A percentile compares a stretch with the other conserved stretches of the same genome.
Conservation (phyloP, 2,329 filamentous ascomycete genomes). For the Xylariaceae sp. region DNA sequence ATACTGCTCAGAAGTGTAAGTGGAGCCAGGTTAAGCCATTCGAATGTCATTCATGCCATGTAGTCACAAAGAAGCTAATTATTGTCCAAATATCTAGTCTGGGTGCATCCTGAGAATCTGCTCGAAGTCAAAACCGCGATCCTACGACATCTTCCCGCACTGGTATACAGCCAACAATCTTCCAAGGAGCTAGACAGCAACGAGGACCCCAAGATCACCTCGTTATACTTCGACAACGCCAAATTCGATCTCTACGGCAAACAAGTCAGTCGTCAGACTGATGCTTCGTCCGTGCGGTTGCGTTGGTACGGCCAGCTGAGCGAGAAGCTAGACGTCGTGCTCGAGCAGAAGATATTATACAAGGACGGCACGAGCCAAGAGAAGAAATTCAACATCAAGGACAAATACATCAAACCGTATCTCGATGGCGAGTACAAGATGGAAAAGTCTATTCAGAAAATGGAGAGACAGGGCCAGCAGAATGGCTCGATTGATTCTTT, state of each 20-base stretch:
- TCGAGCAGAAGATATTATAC: constrained; percentile 85
- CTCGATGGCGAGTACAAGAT: constrained; percentile 82
- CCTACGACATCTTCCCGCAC: constrained; percentile 78
- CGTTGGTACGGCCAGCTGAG: constrained; percentile 87
- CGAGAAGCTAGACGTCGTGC: constrained; percentile 69
- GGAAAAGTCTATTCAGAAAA: constrained; percentile 84
- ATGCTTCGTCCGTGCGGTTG: constrained; percentile 77
- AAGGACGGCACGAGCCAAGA: constrained; percentile 74
- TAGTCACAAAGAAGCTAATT: constrained; percentile 29
- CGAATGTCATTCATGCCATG: neutral
- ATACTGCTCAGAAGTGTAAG: constrained; percentile 79
- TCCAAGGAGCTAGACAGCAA: constrained; percentile 75
- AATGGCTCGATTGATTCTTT: constrained; percentile 62
- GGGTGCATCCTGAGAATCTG: constrained; percentile 92
- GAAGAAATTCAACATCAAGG: constrained; percentile 77
- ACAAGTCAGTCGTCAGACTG: constrained; percentile 70
- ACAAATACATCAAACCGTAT: constrained; percentile 87
- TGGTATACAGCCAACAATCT: constrained; percentile 86
- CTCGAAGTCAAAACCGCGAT: constrained; percentile 97
- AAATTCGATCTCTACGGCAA: constrained; percentile 80
- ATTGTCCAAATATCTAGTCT: constrained; percentile 50
- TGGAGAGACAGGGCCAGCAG: constrained; percentile 69
- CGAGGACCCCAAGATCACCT: constrained; percentile 86
- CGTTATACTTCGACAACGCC: constrained; percentile 88
- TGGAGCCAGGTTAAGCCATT: constrained; percentile 24